phyloP scores from a whole-genome alignment of 2,329 filamentous ascomycete genomes.

The Alternaria arborescens region DNA sequence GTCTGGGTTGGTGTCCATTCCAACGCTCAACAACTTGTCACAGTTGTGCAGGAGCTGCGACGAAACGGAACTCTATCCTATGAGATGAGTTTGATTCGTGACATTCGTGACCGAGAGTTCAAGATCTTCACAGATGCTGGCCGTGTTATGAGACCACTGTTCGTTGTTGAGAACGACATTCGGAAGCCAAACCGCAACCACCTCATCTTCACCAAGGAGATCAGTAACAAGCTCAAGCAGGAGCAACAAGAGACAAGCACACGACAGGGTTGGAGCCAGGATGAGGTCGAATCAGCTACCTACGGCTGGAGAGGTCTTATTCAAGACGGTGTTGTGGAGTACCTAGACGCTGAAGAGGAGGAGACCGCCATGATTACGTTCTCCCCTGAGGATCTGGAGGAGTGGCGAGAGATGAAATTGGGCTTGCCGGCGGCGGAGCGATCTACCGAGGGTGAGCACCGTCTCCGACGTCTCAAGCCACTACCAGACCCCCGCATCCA shows the following conservation, averaged over 20 bases:
- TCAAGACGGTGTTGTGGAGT: constrained; percentile 86
- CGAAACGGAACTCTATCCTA: constrained; percentile 84
- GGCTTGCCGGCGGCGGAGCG: constrained; percentile 41
- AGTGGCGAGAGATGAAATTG: constrained; percentile 58
- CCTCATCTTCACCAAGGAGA: constrained; percentile 83
- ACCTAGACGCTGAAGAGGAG: constrained; percentile 97
- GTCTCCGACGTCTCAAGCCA: constrained; percentile 87
- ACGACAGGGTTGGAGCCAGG: constrained; percentile 63
- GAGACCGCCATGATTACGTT: constrained; percentile 99
- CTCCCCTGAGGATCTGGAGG: constrained; percentile 93
- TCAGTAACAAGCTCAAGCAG: constrained; percentile 75
- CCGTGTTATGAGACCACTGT: constrained; percentile 90
- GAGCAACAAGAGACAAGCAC: constrained; percentile 72
- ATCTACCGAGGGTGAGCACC: constrained; percentile 71
- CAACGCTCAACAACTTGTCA: constrained; percentile 85
- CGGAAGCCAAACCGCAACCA: constrained; percentile 78
- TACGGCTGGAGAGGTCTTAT: constrained; percentile 92
- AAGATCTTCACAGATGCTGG: constrained; percentile 98
- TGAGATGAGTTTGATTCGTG: constrained; percentile 92
- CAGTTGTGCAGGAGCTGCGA: constrained; percentile 77
- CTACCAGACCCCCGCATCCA: constrained; percentile 86
- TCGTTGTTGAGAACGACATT: constrained; percentile 87
- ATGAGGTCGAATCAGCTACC: constrained; percentile 66
- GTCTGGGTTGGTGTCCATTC: constrained; percentile 97
- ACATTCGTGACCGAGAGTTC: constrained; percentile 97